phyloP scores from a whole-genome alignment of 2,329 filamentous ascomycete species.

The Pseudogymnoascus sp. region DNA sequence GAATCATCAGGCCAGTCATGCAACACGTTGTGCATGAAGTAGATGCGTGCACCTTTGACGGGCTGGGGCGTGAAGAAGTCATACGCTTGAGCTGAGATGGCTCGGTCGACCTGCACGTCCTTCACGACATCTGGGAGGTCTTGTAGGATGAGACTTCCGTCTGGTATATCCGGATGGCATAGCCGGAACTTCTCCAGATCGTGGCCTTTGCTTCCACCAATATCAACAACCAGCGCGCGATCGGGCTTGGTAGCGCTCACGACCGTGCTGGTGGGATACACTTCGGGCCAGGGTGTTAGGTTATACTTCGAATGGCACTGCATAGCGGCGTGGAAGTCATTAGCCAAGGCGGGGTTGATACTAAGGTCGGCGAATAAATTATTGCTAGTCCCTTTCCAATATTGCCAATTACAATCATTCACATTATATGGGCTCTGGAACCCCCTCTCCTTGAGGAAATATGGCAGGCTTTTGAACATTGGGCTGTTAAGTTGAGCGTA shows the following conservation, averaged over 20 bases:
- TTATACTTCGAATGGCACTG: constrained; percentile 34
- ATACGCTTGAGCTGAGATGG: constrained; percentile 28
- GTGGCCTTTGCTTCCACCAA: constrained; percentile 21
- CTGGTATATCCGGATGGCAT: constrained; percentile 20
- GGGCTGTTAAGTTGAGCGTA: constrained; percentile 30
- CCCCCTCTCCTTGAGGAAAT: constrained; percentile 28
- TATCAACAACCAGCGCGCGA: constrained; percentile 22
- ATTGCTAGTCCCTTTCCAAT: constrained; percentile 22
- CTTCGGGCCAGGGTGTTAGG: constrained; percentile 31
- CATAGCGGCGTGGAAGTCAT: constrained; percentile 32
- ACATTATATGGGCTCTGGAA: constrained; percentile 32
- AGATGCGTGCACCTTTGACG: constrained; percentile 32
- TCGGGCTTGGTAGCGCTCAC: constrained; percentile 25
- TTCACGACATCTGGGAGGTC: constrained; percentile 28
- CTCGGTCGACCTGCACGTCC: constrained; percentile 20
- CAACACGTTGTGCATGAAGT: constrained; percentile 27
- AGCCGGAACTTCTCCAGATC: constrained; percentile 22
- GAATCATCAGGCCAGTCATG: constrained; percentile 28
- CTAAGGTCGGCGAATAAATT: constrained; percentile 30
- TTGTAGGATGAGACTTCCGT: constrained; percentile 22
- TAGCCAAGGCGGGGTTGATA: constrained; percentile 24
- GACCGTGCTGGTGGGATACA: constrained; percentile 30
- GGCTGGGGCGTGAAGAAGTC: constrained; percentile 36
- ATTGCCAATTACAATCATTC: constrained; percentile 30
- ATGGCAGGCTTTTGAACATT: constrained; percentile 29